phyloP scores from a whole-genome alignment of 176 grass and related monocot genomes.

The Zizania latifolia region DNA sequence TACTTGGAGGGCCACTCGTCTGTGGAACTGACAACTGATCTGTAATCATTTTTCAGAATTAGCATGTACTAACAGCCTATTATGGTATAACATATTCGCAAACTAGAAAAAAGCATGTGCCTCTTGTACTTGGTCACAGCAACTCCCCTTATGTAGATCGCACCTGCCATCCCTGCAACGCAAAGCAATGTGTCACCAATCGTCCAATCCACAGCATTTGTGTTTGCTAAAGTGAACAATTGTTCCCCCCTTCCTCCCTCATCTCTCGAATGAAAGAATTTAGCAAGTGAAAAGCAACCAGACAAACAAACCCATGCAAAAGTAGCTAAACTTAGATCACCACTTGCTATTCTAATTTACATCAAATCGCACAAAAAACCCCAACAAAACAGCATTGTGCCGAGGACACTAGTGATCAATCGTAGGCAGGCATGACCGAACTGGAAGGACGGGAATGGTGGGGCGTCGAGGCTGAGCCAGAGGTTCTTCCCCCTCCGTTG shows the following conservation, averaged over 20 bases:
- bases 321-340: too few species aligned
- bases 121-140: conserved; percentile 86
- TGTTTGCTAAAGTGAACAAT: neutral
- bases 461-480: conserved; percentile 78
- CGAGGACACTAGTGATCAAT: neutral
- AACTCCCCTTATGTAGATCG: conserved; percentile 77
- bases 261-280: neutral
- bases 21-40: conserved; percentile 48
- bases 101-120: conserved; percentile 10
- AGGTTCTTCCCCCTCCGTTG: conserved; percentile 77
- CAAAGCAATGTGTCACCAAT: neutral
- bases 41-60: conserved; percentile 15
- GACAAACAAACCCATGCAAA: too few species aligned
- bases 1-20: conserved; percentile 97
- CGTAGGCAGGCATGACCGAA: conserved; percentile 43
- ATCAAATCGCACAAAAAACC: neutral
- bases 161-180: conserved; percentile 69
- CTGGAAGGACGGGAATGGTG: conserved; percentile 89
- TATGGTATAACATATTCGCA: neutral
- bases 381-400: neutral
- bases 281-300: neutral
- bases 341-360: neutral
- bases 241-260: neutral
- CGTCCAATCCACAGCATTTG: neutral
- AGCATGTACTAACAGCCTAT: neutral